Evolutionary conservation across 805 yeast species (phyloP).

Genomic region (Helenozyma rhizophorensis): DNA sequence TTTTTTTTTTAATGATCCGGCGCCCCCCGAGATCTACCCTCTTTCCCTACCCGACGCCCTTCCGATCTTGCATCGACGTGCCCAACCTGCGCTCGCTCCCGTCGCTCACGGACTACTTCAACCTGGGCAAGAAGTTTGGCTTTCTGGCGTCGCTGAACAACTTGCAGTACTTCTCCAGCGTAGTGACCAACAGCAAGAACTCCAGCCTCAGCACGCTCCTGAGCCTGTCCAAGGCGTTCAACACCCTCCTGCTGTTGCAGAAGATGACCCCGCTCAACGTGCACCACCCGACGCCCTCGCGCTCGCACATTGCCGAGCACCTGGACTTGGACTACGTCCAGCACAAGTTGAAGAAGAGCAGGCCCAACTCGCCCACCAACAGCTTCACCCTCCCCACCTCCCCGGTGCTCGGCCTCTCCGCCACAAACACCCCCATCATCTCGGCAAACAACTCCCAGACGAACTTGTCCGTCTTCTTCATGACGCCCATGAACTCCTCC

Average conservation of each 20-base stretch:
- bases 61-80: too few relatives aligned
- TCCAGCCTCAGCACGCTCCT: slow-evolving; percentile 20
- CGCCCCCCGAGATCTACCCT: too few relatives aligned
- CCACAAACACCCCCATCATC: slow-evolving; percentile 37
- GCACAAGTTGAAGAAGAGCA: slow-evolving; percentile 41
- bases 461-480: slow-evolving; percentile 33
- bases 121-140: slow-evolving; percentile 11
- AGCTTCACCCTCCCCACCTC: slow-evolving; percentile 41
- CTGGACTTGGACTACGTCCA: slow-evolving; percentile 46
- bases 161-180: slow-evolving; percentile 36
- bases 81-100: slow-evolving; percentile 48
- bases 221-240: slow-evolving; percentile 22
- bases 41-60: too few relatives aligned
- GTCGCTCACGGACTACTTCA: slow-evolving; percentile 46
- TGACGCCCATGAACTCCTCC: slow-evolving; percentile 22
- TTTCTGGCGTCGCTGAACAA: slow-evolving; percentile 16
- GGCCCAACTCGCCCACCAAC: slow-evolving; percentile 45
- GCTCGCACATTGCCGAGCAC: slow-evolving; percentile 30
- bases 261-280: slow-evolving; percentile 49
- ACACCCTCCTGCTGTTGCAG: slow-evolving; percentile 48
- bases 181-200: slow-evolving; percentile 27
- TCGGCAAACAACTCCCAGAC: slow-evolving; percentile 40
- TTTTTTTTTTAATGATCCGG: not conserved
- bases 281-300: slow-evolving; percentile 15
- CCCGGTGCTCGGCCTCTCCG: slow-evolving; percentile 38